phyloP scores from a whole-genome alignment of 306 rosid genomes.

The Biancaea sappan region DNA sequence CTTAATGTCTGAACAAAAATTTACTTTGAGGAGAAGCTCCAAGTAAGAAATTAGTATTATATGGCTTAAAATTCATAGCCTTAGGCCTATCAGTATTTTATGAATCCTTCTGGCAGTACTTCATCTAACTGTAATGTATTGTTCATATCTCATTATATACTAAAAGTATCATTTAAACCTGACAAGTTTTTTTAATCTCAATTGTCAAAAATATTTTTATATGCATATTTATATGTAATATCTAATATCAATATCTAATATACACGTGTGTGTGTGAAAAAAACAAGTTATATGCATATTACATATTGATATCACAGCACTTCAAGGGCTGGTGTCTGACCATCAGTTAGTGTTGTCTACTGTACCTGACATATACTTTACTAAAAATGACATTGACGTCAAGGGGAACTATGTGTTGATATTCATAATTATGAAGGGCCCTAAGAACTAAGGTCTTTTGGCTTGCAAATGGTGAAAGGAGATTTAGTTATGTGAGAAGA shows the following conservation, averaged over 20 bases:
- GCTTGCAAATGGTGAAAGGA: background rate
- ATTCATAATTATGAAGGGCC: background rate
- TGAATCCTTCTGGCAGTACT: background rate
- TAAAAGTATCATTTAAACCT: background rate
- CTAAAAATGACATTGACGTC: background rate
- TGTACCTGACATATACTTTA: background rate
- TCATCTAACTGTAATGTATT: background rate
- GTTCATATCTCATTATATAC: background rate
- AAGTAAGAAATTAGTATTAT: background rate
- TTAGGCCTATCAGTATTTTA: background rate
- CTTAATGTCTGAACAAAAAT: background rate
- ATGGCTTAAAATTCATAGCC: background rate
- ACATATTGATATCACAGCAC: background rate
- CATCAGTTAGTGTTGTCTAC: background rate
- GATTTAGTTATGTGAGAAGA: conserved; percentile 15
- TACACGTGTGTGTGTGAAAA: too few relatives aligned
- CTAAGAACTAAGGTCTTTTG: background rate
- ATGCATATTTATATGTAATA: too few relatives aligned
- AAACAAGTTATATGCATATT: background rate
- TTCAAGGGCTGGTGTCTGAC: background rate
- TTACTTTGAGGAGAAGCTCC: background rate
- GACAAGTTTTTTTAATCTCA: background rate
- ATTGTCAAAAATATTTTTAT: background rate
- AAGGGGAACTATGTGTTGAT: background rate
- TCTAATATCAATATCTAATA: too few relatives aligned